phyloP scores from a whole-genome alignment of 2,329 filamentous ascomycete species.

The Colletotrichum liriopes region DNA sequence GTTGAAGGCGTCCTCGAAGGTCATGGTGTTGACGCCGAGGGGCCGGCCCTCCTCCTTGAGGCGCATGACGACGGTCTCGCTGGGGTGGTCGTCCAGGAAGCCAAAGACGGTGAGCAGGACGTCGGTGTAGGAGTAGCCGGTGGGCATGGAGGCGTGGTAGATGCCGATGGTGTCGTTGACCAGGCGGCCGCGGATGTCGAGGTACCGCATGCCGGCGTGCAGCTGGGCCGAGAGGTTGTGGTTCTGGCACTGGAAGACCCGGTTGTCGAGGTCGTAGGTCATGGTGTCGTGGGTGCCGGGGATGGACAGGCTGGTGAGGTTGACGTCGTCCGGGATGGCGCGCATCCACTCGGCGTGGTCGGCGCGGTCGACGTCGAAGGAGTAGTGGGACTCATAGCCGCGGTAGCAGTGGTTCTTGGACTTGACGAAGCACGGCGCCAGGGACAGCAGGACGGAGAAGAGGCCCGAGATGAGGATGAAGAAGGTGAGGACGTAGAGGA shows the following conservation, averaged over 20 bases:
- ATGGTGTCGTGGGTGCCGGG: conserved; percentile 70
- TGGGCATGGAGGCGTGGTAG: conserved; percentile 63
- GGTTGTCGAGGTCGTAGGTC: conserved; percentile 59
- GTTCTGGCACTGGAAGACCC: conserved; percentile 64
- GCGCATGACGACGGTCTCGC: conserved; percentile 65
- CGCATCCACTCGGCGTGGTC: conserved; percentile 61
- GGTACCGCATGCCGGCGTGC: conserved; percentile 63
- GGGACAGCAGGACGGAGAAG: conserved; percentile 46
- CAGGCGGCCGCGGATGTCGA: conserved; percentile 64
- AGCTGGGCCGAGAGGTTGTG: conserved; percentile 62
- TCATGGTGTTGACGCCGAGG: conserved; percentile 53
- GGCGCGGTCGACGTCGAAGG: conserved; percentile 58
- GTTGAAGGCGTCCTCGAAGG: conserved; percentile 64
- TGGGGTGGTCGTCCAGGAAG: conserved; percentile 63
- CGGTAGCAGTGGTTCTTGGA: conserved; percentile 49
- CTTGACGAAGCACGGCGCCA: conserved; percentile 47
- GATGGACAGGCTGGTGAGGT: conserved; percentile 62
- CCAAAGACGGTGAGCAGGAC: conserved; percentile 60
- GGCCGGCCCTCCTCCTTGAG: conserved; percentile 64
- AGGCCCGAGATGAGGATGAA: conserved; percentile 45
- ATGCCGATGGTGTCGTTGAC: conserved; percentile 60
- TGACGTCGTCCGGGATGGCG: conserved; percentile 56
- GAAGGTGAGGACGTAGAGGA: conserved; percentile 43
- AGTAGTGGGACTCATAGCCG: conserved; percentile 55
- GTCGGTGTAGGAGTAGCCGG: conserved; percentile 60